These are phyloP conservation scores for Stygiomarasmius scandens DNA, from an alignment of 1,284 basidiomycete genomes.

Conservation along the genomic window DNA sequence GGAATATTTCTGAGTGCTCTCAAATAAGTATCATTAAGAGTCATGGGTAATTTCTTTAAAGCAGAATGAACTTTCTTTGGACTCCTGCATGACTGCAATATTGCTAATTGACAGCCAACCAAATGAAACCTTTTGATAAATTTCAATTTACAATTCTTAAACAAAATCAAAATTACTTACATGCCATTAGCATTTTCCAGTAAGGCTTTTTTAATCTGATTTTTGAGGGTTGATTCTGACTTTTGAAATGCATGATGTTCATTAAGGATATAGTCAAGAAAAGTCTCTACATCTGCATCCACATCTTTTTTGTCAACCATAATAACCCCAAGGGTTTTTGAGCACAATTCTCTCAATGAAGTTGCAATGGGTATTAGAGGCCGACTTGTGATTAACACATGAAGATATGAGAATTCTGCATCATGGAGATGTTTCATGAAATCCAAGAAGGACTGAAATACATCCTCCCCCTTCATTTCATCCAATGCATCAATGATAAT, in stretches of 20 bases:
- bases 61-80: background rate
- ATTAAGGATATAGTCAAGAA: background rate
- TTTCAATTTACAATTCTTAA: background rate
- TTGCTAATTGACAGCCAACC: background rate
- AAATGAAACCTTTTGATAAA: background rate
- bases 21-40: background rate
- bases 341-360: background rate
- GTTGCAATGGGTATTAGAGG: background rate
- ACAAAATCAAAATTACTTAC: background rate
- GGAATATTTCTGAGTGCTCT: background rate
- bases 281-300: background rate
- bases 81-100: background rate
- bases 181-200: background rate
- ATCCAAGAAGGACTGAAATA: background rate
- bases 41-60: background rate
- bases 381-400: background rate
- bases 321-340: no score
- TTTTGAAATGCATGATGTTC: background rate
- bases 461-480: background rate
- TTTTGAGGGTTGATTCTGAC: background rate
- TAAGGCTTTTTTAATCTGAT: background rate
- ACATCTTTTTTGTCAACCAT: background rate
- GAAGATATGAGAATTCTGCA: background rate
- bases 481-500: background rate
- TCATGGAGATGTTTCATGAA: background rate